These are phyloP conservation scores for Cyanophora paradoxa DNA, from an alignment of 78 protist genomes.

Conservation along the genomic window DNA sequence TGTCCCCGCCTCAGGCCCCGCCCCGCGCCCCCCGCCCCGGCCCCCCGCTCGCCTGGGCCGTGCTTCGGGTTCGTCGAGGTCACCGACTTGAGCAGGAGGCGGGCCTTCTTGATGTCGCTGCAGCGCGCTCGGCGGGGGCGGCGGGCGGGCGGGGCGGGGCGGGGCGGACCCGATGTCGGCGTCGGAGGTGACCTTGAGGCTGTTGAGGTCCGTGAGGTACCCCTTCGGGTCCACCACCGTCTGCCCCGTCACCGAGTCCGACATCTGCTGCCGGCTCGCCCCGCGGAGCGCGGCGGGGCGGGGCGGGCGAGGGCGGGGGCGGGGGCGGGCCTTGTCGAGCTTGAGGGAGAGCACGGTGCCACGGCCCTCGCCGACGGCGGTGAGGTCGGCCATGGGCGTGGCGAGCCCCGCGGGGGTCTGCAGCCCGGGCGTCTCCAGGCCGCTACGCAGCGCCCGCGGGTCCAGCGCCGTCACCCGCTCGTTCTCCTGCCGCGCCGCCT, in stretches of 20 bases:
- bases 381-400: conserved; percentile 59
- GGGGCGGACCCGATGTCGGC: conserved; percentile 45
- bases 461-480: neutral
- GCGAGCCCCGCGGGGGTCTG: conserved; percentile 1
- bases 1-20: neutral
- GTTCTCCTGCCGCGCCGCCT: conserved; percentile 6
- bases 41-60: conserved; percentile 47
- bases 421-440: neutral
- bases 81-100: conserved; percentile 62
- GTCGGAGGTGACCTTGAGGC: conserved; percentile 21
- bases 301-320: neutral
- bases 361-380: conserved; percentile 71
- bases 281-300: neutral
- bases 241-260: conserved; percentile 83
- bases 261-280: neutral
- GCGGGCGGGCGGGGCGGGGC: no score
- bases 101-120: conserved; percentile 78
- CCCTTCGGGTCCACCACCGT: conserved; percentile 91
- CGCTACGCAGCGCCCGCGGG: neutral
- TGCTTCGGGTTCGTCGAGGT: conserved; percentile 51
- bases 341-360: conserved; percentile 47
- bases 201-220: conserved; percentile 50
- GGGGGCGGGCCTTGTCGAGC: conserved; percentile 22
- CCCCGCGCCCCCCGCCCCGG: neutral
- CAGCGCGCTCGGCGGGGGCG: no score